Evolutionary conservation across 192 early-diverging fungal species (phyloP).

Genomic region (Funneliformis mosseae): DNA sequence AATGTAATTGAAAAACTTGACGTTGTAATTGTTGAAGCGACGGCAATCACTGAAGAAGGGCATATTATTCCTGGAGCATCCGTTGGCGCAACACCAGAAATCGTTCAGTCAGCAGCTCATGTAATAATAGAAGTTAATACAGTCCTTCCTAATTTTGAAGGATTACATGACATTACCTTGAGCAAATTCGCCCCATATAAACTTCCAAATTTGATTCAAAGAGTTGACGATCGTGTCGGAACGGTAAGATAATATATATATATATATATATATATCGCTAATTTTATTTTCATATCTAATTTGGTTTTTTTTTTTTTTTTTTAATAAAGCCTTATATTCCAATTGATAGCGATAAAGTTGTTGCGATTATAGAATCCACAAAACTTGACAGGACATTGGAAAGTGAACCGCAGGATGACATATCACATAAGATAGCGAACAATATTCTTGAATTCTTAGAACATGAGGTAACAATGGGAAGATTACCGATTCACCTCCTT

Average conservation of each 20-base stretch:
- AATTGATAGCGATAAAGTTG: slow-evolving; percentile 42
- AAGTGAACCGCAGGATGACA: slow-evolving; percentile 28
- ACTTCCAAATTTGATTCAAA: slow-evolving; percentile 47
- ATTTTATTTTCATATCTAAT: too few species aligned
- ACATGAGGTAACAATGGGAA: slow-evolving; percentile 45
- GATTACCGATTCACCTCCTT: slow-evolving; percentile 40
- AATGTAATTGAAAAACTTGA: slow-evolving; percentile 39
- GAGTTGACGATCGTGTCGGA: slow-evolving; percentile 44
- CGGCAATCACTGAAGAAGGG: slow-evolving; percentile 47
- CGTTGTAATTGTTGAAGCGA: slow-evolving; percentile 46
- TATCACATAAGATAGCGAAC: slow-evolving; percentile 37
- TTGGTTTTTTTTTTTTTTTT: neutral
- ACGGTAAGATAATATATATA: slow-evolving; percentile 9
- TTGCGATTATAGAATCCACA: slow-evolving; percentile 44
- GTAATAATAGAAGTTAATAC: slow-evolving; percentile 51
- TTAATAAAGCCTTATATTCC: slow-evolving; percentile 40
- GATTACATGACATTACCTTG: slow-evolving; percentile 44
- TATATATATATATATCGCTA: too few species aligned
- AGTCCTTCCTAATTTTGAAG: slow-evolving; percentile 46
- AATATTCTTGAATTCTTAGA: slow-evolving; percentile 47
- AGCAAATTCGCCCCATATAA: slow-evolving; percentile 41
- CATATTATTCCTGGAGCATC: slow-evolving; percentile 48
- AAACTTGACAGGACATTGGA: slow-evolving; percentile 38
- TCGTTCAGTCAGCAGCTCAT: slow-evolving; percentile 47
- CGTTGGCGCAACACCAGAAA: slow-evolving; percentile 47